Evolutionary conservation across 2,329 filamentous ascomycete species (phyloP).

Genomic region (Dothideomycetes sp.): DNA sequence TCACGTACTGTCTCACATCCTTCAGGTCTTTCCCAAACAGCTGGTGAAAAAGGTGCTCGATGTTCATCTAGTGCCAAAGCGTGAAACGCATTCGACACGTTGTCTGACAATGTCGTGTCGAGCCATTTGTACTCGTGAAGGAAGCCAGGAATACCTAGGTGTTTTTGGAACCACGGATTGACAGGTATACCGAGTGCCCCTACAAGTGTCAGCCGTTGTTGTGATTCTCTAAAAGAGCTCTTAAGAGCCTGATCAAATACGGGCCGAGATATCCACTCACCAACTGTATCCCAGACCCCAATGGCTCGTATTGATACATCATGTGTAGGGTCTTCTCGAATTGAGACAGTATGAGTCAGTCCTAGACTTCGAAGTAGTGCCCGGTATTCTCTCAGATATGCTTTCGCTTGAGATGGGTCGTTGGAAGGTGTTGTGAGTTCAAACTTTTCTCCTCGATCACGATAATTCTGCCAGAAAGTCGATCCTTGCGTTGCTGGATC

Average conservation of each 20-base stretch:
- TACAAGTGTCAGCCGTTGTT: background rate
- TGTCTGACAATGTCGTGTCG: conserved; percentile 26
- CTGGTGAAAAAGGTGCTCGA: conserved; percentile 42
- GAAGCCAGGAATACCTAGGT: conserved; percentile 18
- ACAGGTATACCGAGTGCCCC: conserved; percentile 27
- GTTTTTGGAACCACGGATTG: conserved; percentile 20
- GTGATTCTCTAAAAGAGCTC: too few relatives aligned
- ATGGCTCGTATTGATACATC: conserved; percentile 33
- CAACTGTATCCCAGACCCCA: conserved; percentile 43
- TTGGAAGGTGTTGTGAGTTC: conserved; percentile 9
- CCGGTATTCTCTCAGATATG: conserved; percentile 16
- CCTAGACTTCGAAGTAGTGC: conserved; percentile 8
- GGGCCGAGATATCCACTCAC: conserved; percentile 13
- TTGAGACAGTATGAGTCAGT: conserved; percentile 5
- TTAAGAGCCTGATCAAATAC: too few relatives aligned
- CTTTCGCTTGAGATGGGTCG: conserved; percentile 7
- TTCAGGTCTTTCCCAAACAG: conserved; percentile 36
- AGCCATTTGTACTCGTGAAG: conserved; percentile 27
- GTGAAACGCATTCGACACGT: conserved; percentile 47
- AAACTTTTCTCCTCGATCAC: conserved; percentile 4
- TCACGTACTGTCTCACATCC: conserved; percentile 19
- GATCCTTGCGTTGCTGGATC: conserved; percentile 4
- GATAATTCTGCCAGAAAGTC: conserved; percentile 15
- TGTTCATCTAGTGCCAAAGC: conserved; percentile 47
- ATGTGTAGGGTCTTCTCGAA: conserved; percentile 17